These are phyloP conservation scores for Micractinium sp. DNA, from an alignment of 139 green algal species.

Conservation along the genomic window DNA sequence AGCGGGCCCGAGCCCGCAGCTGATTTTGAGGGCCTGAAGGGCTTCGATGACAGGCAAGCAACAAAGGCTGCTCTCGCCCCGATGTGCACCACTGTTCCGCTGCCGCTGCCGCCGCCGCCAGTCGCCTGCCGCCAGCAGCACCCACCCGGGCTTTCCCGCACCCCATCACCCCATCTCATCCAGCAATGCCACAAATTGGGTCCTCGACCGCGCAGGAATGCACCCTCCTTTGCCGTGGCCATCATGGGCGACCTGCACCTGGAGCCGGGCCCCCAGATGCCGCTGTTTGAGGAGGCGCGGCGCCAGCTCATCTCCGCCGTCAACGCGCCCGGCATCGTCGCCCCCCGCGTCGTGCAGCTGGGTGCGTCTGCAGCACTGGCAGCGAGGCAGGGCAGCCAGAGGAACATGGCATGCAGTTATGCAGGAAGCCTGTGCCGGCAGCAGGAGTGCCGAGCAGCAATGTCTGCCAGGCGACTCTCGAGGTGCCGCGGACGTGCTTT, in stretches of 20 bases:
- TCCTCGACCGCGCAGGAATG: neutral
- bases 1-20: neutral
- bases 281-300: conserved; percentile 70
- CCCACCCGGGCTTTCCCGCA: neutral
- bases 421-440: too few species aligned
- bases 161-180: neutral
- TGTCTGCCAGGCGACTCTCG: too few species aligned
- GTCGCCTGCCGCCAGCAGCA: neutral
- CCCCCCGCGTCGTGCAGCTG: conserved; percentile 17
- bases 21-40: conserved; percentile 19
- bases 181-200: neutral
- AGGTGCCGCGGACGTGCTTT: too few species aligned
- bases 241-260: conserved; percentile 88
- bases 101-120: neutral
- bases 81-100: neutral
- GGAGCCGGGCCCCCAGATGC: conserved; percentile 64
- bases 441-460: too few species aligned
- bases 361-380: neutral
- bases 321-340: neutral
- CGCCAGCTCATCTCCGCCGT: conserved; percentile 60
- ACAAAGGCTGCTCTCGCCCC: neutral
- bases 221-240: conserved; percentile 49
- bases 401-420: too few species aligned
- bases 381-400: too few species aligned
- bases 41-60: conserved; percentile 26